Percentiles rank a stretch among this genome's conserved stretches.
Evolutionary conservation across 352 stramenopile species (phyloP).

Genomic region (Albugo candida): DNA sequence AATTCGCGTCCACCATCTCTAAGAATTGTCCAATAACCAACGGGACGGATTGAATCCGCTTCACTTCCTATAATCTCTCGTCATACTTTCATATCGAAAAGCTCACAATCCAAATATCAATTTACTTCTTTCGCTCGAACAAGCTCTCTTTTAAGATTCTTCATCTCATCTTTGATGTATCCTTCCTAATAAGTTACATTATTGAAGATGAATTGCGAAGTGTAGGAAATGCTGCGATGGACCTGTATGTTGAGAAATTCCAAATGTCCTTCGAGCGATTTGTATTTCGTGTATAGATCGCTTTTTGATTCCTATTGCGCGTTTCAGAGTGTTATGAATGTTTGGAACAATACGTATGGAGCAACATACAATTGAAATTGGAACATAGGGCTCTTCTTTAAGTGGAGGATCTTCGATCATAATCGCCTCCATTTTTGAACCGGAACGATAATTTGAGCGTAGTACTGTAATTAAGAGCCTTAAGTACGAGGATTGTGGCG

Average conservation of each 20-base stretch:
- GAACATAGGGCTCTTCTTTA: slow-evolving; percentile 35
- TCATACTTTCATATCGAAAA: neutral
- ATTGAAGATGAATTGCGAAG: neutral
- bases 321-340: too few relatives aligned
- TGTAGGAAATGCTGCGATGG: neutral
- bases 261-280: slow-evolving; percentile 55
- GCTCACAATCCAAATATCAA: slow-evolving; percentile 6
- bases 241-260: slow-evolving; percentile 75
- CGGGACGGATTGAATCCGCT: slow-evolving; percentile 98
- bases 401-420: neutral
- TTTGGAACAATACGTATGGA: too few relatives aligned
- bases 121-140: slow-evolving; percentile 93
- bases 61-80: slow-evolving; percentile 69
- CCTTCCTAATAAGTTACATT: slow-evolving; percentile 59
- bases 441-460: too few relatives aligned
- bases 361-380: slow-evolving; percentile 17
- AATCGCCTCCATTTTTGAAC: too few relatives aligned
- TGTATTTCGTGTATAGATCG: slow-evolving; percentile 62
- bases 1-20: slow-evolving; percentile 99
- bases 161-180: slow-evolving; percentile 99
- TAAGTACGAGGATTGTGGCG: too few relatives aligned
- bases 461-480: too few relatives aligned
- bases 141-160: slow-evolving; percentile 98
- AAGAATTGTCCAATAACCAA: slow-evolving; percentile 99
- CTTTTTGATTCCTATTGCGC: slow-evolving; percentile 25